A percentile compares a stretch with the other conserved stretches of the same genome.
phyloP scores from a whole-genome alignment of 2,329 filamentous ascomycete species.

The Fusarium sambucinum region DNA sequence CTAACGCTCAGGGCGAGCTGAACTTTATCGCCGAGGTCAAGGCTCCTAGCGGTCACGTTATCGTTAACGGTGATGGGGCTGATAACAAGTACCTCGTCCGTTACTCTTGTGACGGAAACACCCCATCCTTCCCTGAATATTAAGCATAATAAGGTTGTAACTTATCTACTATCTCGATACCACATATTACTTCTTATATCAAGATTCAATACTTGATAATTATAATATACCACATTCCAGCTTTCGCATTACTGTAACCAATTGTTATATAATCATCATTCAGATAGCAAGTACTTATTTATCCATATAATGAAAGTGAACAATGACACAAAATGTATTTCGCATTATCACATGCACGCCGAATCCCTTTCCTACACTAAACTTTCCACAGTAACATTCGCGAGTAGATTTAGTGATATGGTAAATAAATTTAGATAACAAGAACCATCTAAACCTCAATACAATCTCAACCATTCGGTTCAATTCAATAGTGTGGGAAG shows the following conservation, averaged over 20 bases:
- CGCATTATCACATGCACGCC: no score
- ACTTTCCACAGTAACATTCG: not conserved
- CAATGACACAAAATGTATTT: no score
- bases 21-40: slow-evolving; percentile 14
- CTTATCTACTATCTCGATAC: not conserved
- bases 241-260: no score
- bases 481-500: not conserved
- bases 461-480: accelerated
- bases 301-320: no score
- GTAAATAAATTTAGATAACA: not conserved
- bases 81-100: slow-evolving; percentile 20
- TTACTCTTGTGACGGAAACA: slow-evolving; percentile 1
- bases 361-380: no score
- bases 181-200: not conserved
- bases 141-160: not conserved
- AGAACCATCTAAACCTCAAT: accelerated
- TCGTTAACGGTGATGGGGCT: slow-evolving; percentile 5
- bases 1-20: slow-evolving; percentile 19
- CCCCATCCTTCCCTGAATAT: not conserved
- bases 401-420: not conserved
- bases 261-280: no score
- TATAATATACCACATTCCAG: not conserved
- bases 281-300: no score
- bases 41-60: slow-evolving; percentile 13
- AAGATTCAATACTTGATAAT: not conserved